Base-by-base conservation (phyloP, 2,329 filamentous ascomycete genomes). In the Fusarium sulawesiense region DNA sequence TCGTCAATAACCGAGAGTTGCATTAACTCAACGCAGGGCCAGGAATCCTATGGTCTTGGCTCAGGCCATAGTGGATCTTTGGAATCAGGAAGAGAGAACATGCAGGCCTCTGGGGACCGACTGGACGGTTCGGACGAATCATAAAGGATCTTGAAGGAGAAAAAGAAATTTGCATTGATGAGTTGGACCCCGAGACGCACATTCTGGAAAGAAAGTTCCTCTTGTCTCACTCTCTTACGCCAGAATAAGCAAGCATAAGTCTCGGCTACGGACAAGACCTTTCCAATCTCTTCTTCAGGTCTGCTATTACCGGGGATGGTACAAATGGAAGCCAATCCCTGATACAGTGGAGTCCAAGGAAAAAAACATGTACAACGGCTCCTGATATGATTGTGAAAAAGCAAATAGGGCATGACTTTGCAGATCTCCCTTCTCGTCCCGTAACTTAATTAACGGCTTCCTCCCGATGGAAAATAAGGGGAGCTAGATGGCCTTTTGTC, bases 401-500 rank as follows among this genome's bases (percentile, higher is more conserved):
- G 29, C 23, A 32, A 60, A 72, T 20, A 45, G 40, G 54, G 8
- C 12, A 68, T 47, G 11, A 9, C 12, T 23, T 4, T 67, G 69
- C 53, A 67, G 69, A 72, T 72, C 69, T 30, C 12, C 10, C 10
- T 3, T 14, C n/a, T 18, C 6, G 13, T n/a, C 9, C 4, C 14
- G 1, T 6, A 45, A 12, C 12, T 32, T 60, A 57, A 40, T 32
- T 55, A 56, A 30, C 3, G n/a, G 21, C 23, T 5, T 23, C 16
- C 12, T 42, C 30, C 45, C 34, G 16, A 18, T 20, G 34, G 21
- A 18, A 25, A 0, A 14, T 7, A 29, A 16, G 23, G 23, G 27
- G 23, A 18, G 7, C 1, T 34, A 2, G 25, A 7, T 30, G 11
- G 18, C 32, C 27, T 63, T 25, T 27, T 6, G 6, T 18, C 3